These are phyloP conservation scores for Apophysomyces variabilis DNA, from an alignment of 371 early-diverging fungal genomes.

Conservation along the genomic window DNA sequence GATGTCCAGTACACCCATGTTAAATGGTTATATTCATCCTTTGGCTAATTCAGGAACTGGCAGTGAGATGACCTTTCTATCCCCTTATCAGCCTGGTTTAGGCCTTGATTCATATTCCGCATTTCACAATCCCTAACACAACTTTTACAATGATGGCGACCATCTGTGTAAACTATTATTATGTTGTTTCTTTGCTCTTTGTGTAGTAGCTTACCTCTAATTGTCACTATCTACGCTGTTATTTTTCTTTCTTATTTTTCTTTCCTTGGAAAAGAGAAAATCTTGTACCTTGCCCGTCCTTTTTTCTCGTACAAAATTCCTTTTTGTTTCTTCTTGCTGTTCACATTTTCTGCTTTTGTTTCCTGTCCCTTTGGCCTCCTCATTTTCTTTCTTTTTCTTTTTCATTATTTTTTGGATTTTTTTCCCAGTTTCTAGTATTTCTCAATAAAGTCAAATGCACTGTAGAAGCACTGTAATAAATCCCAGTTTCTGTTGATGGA, in stretches of 20 bases:
- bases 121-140: conserved; percentile 19
- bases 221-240: conserved; percentile 11
- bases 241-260: background rate
- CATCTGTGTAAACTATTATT: conserved; percentile 11
- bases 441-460: background rate
- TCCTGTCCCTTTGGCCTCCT: background rate
- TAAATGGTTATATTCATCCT: conserved; percentile 19
- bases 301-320: background rate
- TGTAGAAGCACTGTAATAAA: background rate
- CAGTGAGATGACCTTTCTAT: conserved; percentile 18
- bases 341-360: conserved; percentile 6
- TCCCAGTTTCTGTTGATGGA: too few relatives aligned
- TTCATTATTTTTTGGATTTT: conserved; percentile 10
- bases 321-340: background rate
- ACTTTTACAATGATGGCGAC: conserved; percentile 2
- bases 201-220: conserved; percentile 10
- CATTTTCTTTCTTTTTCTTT: conserved; percentile 11
- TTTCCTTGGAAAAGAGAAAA: conserved; percentile 8
- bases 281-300: conserved; percentile 6
- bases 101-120: conserved; percentile 16
- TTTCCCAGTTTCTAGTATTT: background rate
- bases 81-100: conserved; percentile 17
- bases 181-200: conserved; percentile 8
- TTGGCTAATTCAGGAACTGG: conserved; percentile 12
- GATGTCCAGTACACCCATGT: conserved; percentile 3